Evolutionary conservation across 1,284 basidiomycete genomes (phyloP).

Genomic region (Marasmius tenuissimus): DNA sequence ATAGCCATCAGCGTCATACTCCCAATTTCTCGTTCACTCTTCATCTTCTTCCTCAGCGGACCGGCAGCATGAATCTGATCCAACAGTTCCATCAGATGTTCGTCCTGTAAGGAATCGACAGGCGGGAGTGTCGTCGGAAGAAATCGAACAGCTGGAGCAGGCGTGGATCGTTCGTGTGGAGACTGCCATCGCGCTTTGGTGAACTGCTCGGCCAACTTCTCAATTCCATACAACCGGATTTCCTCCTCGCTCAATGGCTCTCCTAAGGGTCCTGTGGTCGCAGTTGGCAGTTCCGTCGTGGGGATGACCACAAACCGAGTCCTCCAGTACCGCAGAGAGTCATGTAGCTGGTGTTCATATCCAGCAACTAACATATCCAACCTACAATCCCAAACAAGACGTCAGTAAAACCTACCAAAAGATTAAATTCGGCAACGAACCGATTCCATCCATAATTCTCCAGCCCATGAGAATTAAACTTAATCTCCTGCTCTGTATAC

Average conservation of each 20-base stretch:
- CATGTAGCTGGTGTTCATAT: constrained; percentile 79
- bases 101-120: constrained; percentile 75
- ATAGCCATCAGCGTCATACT: constrained; percentile 62
- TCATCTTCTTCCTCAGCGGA: constrained; percentile 74
- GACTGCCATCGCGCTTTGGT: constrained; percentile 77
- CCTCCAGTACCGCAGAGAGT: constrained; percentile 88
- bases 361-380: constrained; percentile 85
- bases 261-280: constrained; percentile 56
- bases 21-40: constrained; percentile 68
- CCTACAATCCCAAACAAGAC: constrained; percentile 31
- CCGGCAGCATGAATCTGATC: constrained; percentile 78
- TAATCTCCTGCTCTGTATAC: constrained; percentile 78
- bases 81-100: constrained; percentile 72
- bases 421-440: constrained; percentile 34
- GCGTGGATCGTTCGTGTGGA: constrained; percentile 44
- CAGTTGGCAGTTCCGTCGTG: constrained; percentile 63
- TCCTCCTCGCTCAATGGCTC: constrained; percentile 86
- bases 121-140: constrained; percentile 83
- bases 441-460: constrained; percentile 85
- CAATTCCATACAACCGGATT: constrained; percentile 84
- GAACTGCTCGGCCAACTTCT: constrained; percentile 89
- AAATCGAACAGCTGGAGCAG: constrained; percentile 63
- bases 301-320: constrained; percentile 96
- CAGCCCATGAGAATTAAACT: constrained; percentile 78
- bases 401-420: constrained; percentile 1